phyloP scores from a whole-genome alignment of 2,329 filamentous ascomycete species.

The Drechmeria coniospora region DNA sequence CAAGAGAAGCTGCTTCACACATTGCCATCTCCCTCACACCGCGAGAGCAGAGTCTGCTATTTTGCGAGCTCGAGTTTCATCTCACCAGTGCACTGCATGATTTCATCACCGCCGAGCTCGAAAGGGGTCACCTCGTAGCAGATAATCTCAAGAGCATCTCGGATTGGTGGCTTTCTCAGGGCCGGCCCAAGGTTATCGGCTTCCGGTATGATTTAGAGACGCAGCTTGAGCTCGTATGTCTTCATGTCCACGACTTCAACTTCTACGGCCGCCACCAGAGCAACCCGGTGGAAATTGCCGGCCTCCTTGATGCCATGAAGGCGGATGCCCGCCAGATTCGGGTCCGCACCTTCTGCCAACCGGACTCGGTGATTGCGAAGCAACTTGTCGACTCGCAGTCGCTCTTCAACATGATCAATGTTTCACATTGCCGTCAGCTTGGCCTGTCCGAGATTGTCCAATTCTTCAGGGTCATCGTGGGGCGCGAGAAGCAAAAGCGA shows the following conservation, averaged over 20 bases:
- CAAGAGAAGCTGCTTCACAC: slow-evolving; percentile 15
- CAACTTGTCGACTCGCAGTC: slow-evolving; percentile 38
- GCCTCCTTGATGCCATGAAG: slow-evolving; percentile 35
- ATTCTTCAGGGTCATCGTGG: slow-evolving; percentile 38
- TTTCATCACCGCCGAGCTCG: slow-evolving; percentile 37
- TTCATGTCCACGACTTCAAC: slow-evolving; percentile 35
- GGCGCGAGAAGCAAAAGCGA: slow-evolving; percentile 29
- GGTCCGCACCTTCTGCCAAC: slow-evolving; percentile 41
- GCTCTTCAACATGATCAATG: slow-evolving; percentile 33
- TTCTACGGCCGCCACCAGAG: slow-evolving; percentile 35
- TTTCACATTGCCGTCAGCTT: slow-evolving; percentile 25
- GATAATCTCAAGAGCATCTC: slow-evolving; percentile 35
- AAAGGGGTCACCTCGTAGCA: slow-evolving; percentile 36
- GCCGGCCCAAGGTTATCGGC: slow-evolving; percentile 37
- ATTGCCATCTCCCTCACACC: slow-evolving; percentile 35
- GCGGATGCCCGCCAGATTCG: slow-evolving; percentile 35
- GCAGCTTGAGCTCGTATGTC: slow-evolving; percentile 36
- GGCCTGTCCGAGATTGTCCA: slow-evolving; percentile 33
- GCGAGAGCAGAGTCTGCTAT: slow-evolving; percentile 42
- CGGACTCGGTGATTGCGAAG: slow-evolving; percentile 41
- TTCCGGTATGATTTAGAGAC: slow-evolving; percentile 47
- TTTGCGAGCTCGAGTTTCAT: slow-evolving; percentile 42
- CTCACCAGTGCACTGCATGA: slow-evolving; percentile 34
- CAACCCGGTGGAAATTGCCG: slow-evolving; percentile 25
- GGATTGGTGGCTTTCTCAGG: slow-evolving; percentile 35